Evolutionary conservation across 1,139 yeast genomes (phyloP), one percentile per base, ranked within the genome.

Genomic region (Sugiyamaella castrensis): DNA sequence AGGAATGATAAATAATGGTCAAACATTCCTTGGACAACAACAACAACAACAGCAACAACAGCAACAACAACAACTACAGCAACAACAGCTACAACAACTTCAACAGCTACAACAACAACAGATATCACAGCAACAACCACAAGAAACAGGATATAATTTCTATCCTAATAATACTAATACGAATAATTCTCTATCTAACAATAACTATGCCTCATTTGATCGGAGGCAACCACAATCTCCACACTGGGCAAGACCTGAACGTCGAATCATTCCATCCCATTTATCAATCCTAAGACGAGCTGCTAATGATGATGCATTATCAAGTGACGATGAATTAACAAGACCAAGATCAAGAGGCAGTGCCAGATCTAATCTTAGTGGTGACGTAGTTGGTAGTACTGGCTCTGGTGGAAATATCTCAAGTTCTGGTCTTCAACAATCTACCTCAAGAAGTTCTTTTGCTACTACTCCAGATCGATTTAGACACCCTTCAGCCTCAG

Each of bases 171-270:
- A 37, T 11, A 27, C 46, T 2, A n/a, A 11, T 7, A 11, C 35
- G 2, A 27, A 13, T 24, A n/a, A 16, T 13, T 3, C 2, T n/a
- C n/a, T n/a, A n/a, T n/a, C n/a, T 16, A 35, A 35, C n/a, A 35
- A 16, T 13, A 12, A 19, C 24, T 19, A 19, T 19, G 3, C 24
- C 5, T 19, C 24, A 19, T 19, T 19, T 19, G 24, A 19, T 19
- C 24, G 24, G 5, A 19, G 24, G n/a, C 16, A 35, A 29, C 26
- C 40, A n/a, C 16, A 40, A 9, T 31, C 41, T 10, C 48, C 52
- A 11, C 48, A 39, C 9, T 48, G 51, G 51, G 44, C 48, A 10
- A 41, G 38, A 26, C 40, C 43, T 13, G 48, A 43, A 11, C 19
- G 51, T 27, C 35, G 43, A 34, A 37, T 43, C 15, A 39, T 36